Base-by-base conservation (phyloP, 2,329 filamentous ascomycete species). In the Fusarium brachygibbosum region DNA sequence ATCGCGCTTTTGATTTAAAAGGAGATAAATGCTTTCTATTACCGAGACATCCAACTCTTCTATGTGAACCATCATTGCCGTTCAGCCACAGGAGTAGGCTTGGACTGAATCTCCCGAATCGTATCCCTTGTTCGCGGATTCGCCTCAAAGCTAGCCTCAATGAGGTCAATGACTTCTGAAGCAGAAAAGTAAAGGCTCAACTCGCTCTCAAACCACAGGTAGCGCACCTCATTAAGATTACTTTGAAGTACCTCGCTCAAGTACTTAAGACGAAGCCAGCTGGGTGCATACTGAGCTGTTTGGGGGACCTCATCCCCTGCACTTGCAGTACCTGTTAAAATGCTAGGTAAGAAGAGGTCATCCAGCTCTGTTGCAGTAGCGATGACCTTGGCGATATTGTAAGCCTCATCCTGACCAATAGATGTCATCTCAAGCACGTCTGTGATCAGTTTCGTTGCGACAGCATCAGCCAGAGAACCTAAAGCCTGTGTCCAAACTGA, bases 211-310 rank as follows among this genome's bases (percentile, higher is more conserved):
- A 86, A 83, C 89, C 89, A 91, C 37, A 91, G 77, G 66, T 82
- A 90, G 59, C 82, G 83, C 58, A 91, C 86, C 66, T 91, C 89
- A 66, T 85, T 86, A 54, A 91, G 80, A 72, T 91, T 90, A 70
- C 88, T 90, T 79, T 91, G 88, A 68, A 91, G 80, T 29, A 91
- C 85, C 76, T 91, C 86, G 66, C 85, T 86, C 19, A 91, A 80
- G 70, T 87, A 91, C 77, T 90, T 88, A 62, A 91, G 82, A 49
- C 88, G 84, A 60, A 91, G 80, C 89, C 89, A 91, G 49, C 83
- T 84, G 4, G 83, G 81, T 6, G 87, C 87, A 67, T 89, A 90
- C 73, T 90, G 87, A 5, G 86, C 82, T 34, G 88, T 90, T 6
- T 82, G 77, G 6, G 88, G 86, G 2, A 87, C 77, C 34, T 83